Percentiles rank a stretch among this genome's conserved stretches.
phyloP scores from a whole-genome alignment of 352 stramenopile genomes.

The Pythium rishiriense region DNA sequence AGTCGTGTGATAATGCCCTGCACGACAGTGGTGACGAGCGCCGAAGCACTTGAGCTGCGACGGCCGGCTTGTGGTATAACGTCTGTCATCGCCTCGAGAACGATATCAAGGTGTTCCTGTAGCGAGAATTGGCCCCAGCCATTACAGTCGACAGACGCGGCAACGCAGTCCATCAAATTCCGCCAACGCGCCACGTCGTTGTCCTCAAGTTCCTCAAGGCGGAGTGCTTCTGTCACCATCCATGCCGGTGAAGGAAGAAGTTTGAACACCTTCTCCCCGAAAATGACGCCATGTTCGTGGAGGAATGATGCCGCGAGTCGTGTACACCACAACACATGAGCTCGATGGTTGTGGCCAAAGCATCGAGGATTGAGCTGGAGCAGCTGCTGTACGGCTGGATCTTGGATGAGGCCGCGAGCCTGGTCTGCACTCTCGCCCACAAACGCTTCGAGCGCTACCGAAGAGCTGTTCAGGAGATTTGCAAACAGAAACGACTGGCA shows the following conservation, averaged over 20 bases:
- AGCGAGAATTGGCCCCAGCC: conserved; percentile 18
- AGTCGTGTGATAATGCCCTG: neutral
- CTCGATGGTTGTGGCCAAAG: neutral
- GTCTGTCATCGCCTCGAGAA: neutral
- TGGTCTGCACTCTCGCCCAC: conserved; percentile 4
- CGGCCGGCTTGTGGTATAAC: neutral
- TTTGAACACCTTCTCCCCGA: conserved; percentile 10
- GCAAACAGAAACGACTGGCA: conserved; percentile 8
- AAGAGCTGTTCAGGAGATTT: conserved; percentile 2
- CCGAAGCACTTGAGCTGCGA: neutral
- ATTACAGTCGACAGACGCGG: neutral
- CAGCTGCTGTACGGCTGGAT: conserved; percentile 5
- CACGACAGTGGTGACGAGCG: neutral
- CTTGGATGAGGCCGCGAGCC: conserved; percentile 5
- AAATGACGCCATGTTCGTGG: conserved; percentile 14
- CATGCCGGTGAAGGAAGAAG: conserved; percentile 10
- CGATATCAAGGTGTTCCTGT: neutral
- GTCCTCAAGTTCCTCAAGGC: neutral
- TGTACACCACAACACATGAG: conserved; percentile 17
- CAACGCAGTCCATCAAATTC: conserved; percentile 11
- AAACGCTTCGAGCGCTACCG: neutral
- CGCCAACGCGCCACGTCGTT: neutral
- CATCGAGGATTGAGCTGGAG: conserved; percentile 1
- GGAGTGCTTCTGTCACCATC: conserved; percentile 4
- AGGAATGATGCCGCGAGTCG: neutral